phyloP scores from a whole-genome alignment of 2,329 filamentous ascomycete genomes.

The Ustulina deusta region DNA sequence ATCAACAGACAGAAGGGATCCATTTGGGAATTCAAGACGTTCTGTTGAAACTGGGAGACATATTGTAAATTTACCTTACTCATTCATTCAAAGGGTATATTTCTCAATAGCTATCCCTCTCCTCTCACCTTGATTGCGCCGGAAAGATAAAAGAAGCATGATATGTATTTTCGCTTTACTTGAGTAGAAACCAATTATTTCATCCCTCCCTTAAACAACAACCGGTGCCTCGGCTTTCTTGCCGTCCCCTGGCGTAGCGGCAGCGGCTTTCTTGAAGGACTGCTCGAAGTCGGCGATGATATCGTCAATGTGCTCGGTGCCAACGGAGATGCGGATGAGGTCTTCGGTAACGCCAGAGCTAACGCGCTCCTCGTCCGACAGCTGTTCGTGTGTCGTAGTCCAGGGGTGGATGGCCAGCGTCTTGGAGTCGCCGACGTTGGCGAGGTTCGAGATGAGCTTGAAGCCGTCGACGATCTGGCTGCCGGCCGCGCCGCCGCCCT shows the following conservation, averaged over 20 bases:
- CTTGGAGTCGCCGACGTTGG: slow-evolving; percentile 96
- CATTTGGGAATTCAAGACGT: background rate
- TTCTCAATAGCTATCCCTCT: slow-evolving; percentile 22
- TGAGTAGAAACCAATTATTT: background rate
- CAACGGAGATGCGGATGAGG: slow-evolving; percentile 93
- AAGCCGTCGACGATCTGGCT: slow-evolving; percentile 92
- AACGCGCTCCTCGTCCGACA: slow-evolving; percentile 80
- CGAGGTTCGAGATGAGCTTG: slow-evolving; percentile 94
- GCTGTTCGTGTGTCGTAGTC: slow-evolving; percentile 94
- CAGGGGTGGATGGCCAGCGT: slow-evolving; percentile 95
- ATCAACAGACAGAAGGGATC: background rate
- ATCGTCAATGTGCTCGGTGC: slow-evolving; percentile 96
- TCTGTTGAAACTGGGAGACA: background rate
- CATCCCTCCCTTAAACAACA: slow-evolving; percentile 50
- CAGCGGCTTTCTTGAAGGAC: slow-evolving; percentile 75
- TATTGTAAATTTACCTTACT: slow-evolving; percentile 3
- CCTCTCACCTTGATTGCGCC: slow-evolving; percentile 11
- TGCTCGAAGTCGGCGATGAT: slow-evolving; percentile 97
- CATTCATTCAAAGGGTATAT: slow-evolving; percentile 37
- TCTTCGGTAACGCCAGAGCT: slow-evolving; percentile 89
- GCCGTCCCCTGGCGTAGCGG: slow-evolving; percentile 52
- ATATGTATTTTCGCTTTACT: background rate
- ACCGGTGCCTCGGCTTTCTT: slow-evolving; percentile 55
- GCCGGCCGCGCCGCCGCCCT: slow-evolving; percentile 85
- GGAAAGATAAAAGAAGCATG: background rate